Evolutionary conservation across 1,284 basidiomycete species (phyloP).

Genomic region (Fomitopsis schrenkii): DNA sequence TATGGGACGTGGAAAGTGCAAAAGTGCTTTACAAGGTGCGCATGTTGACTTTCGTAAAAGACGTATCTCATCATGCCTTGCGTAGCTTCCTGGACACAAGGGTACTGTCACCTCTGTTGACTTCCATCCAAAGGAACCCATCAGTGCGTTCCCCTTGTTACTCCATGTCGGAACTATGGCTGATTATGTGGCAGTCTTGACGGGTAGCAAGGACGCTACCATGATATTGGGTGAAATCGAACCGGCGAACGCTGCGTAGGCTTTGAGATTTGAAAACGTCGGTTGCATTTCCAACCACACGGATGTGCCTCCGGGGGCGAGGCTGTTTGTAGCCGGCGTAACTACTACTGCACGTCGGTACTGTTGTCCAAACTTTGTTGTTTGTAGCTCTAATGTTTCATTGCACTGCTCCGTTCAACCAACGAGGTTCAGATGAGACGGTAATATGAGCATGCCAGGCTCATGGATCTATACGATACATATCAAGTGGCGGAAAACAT

Average conservation of each 20-base stretch:
- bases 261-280: not conserved
- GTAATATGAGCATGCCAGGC: not conserved
- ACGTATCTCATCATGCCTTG: slow-evolving; percentile 3
- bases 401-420: too few species aligned
- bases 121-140: slow-evolving; percentile 91
- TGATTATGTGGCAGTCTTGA: slow-evolving; percentile 53
- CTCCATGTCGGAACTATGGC: not conserved
- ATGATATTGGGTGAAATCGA: slow-evolving; percentile 90
- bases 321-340: too few species aligned
- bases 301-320: too few species aligned
- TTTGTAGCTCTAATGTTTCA: too few species aligned
- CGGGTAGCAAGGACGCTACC: slow-evolving; percentile 84
- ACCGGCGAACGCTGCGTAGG: slow-evolving; percentile 28
- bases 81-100: slow-evolving; percentile 86
- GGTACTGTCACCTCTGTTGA: slow-evolving; percentile 89
- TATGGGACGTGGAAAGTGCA: slow-evolving; percentile 90
- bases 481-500: not conserved
- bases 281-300: not conserved
- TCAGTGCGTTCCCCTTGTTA: slow-evolving; percentile 51
- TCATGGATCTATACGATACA: slow-evolving; percentile 4
- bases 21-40: slow-evolving; percentile 81
- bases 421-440: not conserved
- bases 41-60: slow-evolving; percentile 10
- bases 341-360: too few species aligned
- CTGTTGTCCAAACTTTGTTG: too few species aligned